A percentile compares a stretch with the other conserved stretches of the same genome.
Conservation (phyloP, 345 rosid genomes). For the Populus deltoides region DNA sequence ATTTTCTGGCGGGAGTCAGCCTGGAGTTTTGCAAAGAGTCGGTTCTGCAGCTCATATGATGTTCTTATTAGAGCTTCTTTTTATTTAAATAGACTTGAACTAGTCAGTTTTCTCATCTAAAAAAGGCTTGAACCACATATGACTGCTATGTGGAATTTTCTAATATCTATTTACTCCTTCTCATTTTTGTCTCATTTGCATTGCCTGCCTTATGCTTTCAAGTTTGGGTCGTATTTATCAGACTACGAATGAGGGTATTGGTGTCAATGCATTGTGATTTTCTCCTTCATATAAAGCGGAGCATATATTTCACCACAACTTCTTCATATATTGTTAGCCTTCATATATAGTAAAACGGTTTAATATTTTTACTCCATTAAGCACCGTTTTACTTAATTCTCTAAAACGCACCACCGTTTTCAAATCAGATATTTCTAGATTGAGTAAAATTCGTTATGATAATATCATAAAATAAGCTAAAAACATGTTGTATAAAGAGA, state of each 20-base stretch:
- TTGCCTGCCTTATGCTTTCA: not conserved
- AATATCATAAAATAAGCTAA: too few relatives aligned
- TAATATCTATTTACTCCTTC: constrained; percentile 10
- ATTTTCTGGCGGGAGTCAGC: constrained; percentile 53
- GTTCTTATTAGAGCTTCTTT: constrained; percentile 5
- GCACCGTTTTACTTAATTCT: too few relatives aligned
- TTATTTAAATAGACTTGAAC: constrained; percentile 3
- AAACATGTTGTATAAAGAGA: too few relatives aligned
- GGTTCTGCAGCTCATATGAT: constrained; percentile 84
- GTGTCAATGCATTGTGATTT: not conserved
- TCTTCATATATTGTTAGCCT: not conserved
- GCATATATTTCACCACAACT: not conserved
- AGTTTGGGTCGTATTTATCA: not conserved
- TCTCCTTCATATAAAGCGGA: not conserved
- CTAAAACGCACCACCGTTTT: too few relatives aligned
- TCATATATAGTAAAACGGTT: too few relatives aligned
- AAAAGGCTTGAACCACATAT: not conserved
- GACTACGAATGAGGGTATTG: not conserved
- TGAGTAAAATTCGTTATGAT: too few relatives aligned
- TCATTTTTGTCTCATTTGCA: not conserved
- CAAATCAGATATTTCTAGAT: too few relatives aligned
- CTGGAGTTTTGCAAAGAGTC: constrained; percentile 86
- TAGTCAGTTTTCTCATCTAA: not conserved
- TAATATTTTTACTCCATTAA: too few relatives aligned
- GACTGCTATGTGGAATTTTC: not conserved